Evolutionary conservation across 768 basidiomycete genomes (phyloP), one percentile per base, ranked within the genome.

Genomic region (Suillus alpinus): DNA sequence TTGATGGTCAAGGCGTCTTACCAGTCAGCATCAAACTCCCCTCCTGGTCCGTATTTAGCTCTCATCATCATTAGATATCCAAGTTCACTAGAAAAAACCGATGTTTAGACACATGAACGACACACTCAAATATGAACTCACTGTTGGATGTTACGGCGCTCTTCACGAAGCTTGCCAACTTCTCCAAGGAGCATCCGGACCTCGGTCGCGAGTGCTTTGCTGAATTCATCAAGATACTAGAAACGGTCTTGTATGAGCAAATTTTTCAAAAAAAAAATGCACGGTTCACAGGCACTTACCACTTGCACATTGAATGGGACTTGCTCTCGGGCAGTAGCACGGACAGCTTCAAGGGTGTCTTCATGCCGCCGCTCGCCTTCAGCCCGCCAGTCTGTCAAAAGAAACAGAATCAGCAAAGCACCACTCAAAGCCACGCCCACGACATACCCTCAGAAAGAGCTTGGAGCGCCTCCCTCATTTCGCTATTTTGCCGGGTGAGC

Each of bases 151-250:
- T 81, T 83, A 46, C 92, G 85, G 67, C 87, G 82, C 67, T 94
- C 88, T 73, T 92, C 89, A 4, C 90, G 85, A 50, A 94, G 77
- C 65, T 88, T 90, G 43, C 92, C 91, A 43, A 94, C 92, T 77
- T 94, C 92, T 39, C 82, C 83, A 10, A 94, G 81, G 14, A 94
- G 79, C 82, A 91, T 88, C 34, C 91, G 86, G 10, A 94, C 92
- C 76, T 94, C 92, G 16, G 83, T 80, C 3, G 92, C 91, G 50
- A 94, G 75, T 1, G 92, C 88, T 71, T 86, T 89, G 72, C 91
- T 93, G 75, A 94, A 94, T 59, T 94, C 91, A 62, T 94, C 89
- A 14, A 94, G 81, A 70, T 94, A 94, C 89, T 92, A 59, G 43
- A 29, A 29, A 56, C 50, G 23, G 31, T 23, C 5, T 49, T 14